Percentiles rank a stretch among this genome's conserved stretches.
phyloP scores from a whole-genome alignment of 2,329 filamentous ascomycete genomes.

The Neonectria faginata region DNA sequence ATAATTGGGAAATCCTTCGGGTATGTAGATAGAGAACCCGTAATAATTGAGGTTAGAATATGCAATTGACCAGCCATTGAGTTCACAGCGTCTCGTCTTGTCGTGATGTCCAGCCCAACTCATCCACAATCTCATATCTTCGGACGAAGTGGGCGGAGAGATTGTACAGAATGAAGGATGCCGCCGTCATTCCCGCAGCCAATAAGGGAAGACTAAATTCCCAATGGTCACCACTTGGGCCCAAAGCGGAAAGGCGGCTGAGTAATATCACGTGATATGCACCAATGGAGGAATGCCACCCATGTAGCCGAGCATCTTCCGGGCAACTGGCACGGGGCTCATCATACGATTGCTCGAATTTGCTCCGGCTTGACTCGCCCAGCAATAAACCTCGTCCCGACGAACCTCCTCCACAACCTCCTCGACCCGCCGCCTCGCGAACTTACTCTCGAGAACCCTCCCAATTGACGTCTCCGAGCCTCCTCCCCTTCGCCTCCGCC shows the following conservation, averaged over 20 bases:
- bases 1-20: not conserved
- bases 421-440: constrained; percentile 37
- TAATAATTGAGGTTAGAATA: not conserved
- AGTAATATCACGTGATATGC: constrained; percentile 26
- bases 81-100: not conserved
- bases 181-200: constrained; percentile 23
- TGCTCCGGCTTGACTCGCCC: constrained; percentile 36
- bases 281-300: constrained; percentile 30
- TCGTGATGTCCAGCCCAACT: not conserved
- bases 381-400: constrained; percentile 44
- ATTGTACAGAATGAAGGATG: constrained; percentile 15
- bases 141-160: constrained; percentile 20
- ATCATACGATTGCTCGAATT: constrained; percentile 50
- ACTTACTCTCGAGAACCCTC: constrained; percentile 40
- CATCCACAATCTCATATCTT: constrained; percentile 13
- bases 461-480: constrained; percentile 50
- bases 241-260: constrained; percentile 22
- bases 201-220: constrained; percentile 33
- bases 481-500: constrained; percentile 11
- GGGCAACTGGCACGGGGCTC: constrained; percentile 36
- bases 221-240: constrained; percentile 30
- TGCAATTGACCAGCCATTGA: constrained; percentile 8
- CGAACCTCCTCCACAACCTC: constrained; percentile 40
- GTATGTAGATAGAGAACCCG: not conserved
- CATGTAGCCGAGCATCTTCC: constrained; percentile 43